Percentiles rank a stretch among this genome's conserved stretches.
Evolutionary conservation across 2,329 filamentous ascomycete species (phyloP).

Genomic region (Aspergillus unguis): DNA sequence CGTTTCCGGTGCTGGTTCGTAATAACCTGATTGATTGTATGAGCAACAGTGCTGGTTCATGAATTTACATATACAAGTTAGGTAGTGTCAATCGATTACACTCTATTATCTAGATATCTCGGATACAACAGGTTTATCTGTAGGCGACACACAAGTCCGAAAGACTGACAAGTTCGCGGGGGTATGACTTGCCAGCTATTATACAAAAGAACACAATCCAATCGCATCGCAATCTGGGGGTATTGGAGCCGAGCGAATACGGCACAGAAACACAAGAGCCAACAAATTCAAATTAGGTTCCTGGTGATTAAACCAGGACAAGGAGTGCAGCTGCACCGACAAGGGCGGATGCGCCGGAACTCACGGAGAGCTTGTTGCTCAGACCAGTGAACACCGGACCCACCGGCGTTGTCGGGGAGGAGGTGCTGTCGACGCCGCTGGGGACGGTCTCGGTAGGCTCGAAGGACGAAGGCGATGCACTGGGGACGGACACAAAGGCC

Average conservation of each 20-base stretch:
- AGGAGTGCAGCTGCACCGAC: conserved; percentile 17
- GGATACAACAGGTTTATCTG: too few species aligned
- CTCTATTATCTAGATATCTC: too few species aligned
- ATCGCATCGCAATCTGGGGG: background rate
- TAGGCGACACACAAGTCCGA: too few species aligned
- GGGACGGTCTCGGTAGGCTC: background rate
- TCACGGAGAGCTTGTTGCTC: conserved; percentile 19
- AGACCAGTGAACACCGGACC: conserved; percentile 25
- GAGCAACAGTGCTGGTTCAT: too few species aligned
- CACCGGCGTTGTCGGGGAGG: conserved; percentile 13
- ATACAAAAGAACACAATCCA: background rate
- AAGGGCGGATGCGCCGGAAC: conserved; percentile 13
- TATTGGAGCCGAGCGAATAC: background rate
- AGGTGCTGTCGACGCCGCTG: background rate
- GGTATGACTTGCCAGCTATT: conserved; percentile 4
- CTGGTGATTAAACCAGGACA: conserved; percentile 10
- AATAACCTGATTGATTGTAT: too few species aligned
- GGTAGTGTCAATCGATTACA: too few species aligned
- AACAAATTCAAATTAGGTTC: background rate
- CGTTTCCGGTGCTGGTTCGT: too few species aligned
- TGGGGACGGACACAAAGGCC: background rate
- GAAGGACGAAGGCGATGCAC: background rate
- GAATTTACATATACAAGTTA: too few species aligned
- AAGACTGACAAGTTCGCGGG: background rate
- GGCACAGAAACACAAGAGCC: background rate